Evolutionary conservation across 2,329 filamentous ascomycete genomes (phyloP), one percentile per base, ranked within the genome.

Genomic region (Cytospora piceicola): DNA sequence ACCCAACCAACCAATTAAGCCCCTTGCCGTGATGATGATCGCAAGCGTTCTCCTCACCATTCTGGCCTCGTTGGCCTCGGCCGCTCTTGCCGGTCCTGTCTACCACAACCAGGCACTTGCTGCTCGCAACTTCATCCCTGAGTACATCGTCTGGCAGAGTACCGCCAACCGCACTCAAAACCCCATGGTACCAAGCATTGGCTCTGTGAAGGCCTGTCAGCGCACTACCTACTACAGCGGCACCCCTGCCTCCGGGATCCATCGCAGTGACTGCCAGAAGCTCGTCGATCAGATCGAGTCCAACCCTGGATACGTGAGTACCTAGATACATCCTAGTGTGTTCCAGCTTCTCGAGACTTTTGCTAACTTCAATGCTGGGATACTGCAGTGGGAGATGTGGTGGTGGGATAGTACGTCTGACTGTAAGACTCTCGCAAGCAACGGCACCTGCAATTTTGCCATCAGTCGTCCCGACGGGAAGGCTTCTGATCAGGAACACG

Each of bases 371-470:
- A 29, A 29, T 29, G 3, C 5, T 11, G 20, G 42, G n/a, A 14
- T 3, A 49, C 46, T 22, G n/a, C 12, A 49, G 46, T 49, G 46
- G 46, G 46, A 49, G n/a, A 24, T 49, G 46, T 49, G 46, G 46
- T 49, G 46, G 46, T 49, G 46, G 46, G n/a, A 49, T 9, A 49
- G 22, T 3, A 49, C 46, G n/a, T 22, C 46, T 49, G 46, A 24
- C 9, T 49, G 12, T 14, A 24, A n/a, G 22, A 27, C 56, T 5
- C 52, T 65, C 12, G 52, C 39, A 27, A 51, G 36, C 58, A 61
- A 60, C 39, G 63, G 63, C 52, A 60, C 63, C 15, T 65, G 63
- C 58, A 58, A 65, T 20, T 55, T 65, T 15, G 63, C 63, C n/a
- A 32, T 65, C 36, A 58, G 51, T 29, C 63, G 63, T 20, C 12